Evolutionary conservation across 305 asterid genomes (phyloP), one percentile per base, ranked within the genome.

Genomic region (Fraxinus platypoda): DNA sequence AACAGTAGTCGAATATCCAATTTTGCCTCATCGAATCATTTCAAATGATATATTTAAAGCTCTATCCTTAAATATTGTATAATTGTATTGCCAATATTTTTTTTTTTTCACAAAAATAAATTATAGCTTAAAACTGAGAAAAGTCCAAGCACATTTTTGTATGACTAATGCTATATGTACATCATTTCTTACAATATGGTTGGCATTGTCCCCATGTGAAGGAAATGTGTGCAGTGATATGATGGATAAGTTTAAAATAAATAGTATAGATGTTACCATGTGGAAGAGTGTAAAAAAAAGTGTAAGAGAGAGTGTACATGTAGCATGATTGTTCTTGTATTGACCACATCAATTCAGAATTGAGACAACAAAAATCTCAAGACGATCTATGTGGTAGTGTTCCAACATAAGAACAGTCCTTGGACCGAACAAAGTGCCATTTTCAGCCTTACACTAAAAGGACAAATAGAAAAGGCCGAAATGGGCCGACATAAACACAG

Each of bases 261-360:
- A 38, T 13, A 38, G 46, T 38, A 13, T 38, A 38, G 13, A 8
- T 38, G 11, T 38, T 2, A 3, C 0, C 3, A 38, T 13, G 13
- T 38, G 2, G 12, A 8, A 37, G 3, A 37, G 46, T 8, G 46
- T 1, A 37, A 8, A 37, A 0, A 8, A 37, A 37, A 8, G 43
- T 37, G 43, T 8, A 37, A 37, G 12, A 38, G 46, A 38, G 0
- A 1, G 13, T 38, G 46, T 38, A 38, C 46, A 38, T 38, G 9
- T 8, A 38, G 46, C 46, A 38, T 38, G 46, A 38, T 38, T 8
- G 46, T 38, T 8, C 54, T 46, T 71, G 81, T 83, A 83, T 76
- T 85, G 87, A 84, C 87, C 83, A 79, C 76, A 52, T 78, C 83
- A 77, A 74, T 30, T 26, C 49, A 78, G 87, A 83, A 12, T 25